Percentiles rank a stretch among this genome's conserved stretches.
phyloP scores from a whole-genome alignment of 805 yeast species.

The Metschnikowia picachoensis region DNA sequence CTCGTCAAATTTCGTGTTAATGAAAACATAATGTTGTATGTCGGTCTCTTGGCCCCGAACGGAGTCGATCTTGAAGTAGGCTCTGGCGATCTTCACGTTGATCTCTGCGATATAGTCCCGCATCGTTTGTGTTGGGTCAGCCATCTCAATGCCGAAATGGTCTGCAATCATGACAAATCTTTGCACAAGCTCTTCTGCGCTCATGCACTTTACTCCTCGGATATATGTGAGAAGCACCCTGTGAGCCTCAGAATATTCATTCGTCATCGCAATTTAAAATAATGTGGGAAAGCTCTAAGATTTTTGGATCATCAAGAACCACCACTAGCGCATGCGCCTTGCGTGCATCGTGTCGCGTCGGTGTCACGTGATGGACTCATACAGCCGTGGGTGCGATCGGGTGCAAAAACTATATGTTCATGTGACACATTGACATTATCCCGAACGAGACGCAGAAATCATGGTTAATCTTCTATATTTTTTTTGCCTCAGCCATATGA shows the following conservation, averaged over 20 bases:
- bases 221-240: constrained; percentile 17
- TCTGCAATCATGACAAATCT: constrained; percentile 8
- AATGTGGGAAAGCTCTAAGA: no score
- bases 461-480: neutral
- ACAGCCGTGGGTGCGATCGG: no score
- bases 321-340: no score
- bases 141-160: constrained; percentile 8
- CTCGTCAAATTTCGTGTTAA: constrained; percentile 40
- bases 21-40: constrained; percentile 31
- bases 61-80: constrained; percentile 44
- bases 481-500: neutral
- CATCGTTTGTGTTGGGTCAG: constrained; percentile 5
- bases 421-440: no score
- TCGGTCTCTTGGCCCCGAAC: constrained; percentile 34
- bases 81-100: constrained; percentile 28
- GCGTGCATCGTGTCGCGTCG: no score
- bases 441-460: no score
- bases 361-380: no score
- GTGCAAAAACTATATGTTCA: no score
- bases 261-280: neutral
- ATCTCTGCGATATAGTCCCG: constrained; percentile 24
- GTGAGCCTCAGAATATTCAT: constrained; percentile 15
- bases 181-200: constrained; percentile 6
- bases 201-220: constrained; percentile 9
- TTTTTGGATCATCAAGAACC: no score